phyloP scores from a whole-genome alignment of 148 eudicot species.

The Amaranthus hypochondriacus region DNA sequence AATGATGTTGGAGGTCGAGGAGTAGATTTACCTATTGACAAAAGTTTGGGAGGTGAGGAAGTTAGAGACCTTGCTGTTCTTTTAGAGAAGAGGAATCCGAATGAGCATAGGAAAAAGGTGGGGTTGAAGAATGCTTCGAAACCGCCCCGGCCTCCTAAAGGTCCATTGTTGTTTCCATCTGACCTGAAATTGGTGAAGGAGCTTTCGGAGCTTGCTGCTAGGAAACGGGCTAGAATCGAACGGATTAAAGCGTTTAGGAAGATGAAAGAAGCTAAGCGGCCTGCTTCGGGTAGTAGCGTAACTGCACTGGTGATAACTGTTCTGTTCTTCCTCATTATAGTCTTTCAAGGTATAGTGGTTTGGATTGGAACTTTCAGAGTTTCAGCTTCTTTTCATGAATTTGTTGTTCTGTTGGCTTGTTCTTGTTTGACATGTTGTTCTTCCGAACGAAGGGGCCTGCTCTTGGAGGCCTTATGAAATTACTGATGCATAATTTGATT shows the following conservation, averaged over 20 bases:
- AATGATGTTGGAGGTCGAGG: conserved; percentile 20
- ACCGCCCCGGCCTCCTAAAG: conserved; percentile 82
- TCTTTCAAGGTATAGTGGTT: conserved; percentile 55
- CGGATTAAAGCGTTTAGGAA: conserved; percentile 53
- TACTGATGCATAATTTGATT: not conserved
- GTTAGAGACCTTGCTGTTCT: conserved; percentile 29
- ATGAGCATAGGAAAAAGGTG: conserved; percentile 40
- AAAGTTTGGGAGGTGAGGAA: conserved; percentile 31
- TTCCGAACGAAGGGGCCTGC: not conserved
- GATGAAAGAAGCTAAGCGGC: conserved; percentile 46
- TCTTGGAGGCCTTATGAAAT: not conserved
- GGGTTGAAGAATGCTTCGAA: conserved; percentile 51
- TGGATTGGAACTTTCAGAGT: not conserved
- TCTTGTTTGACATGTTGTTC: not conserved
- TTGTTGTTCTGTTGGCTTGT: conserved; percentile 2
- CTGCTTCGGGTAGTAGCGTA: conserved; percentile 38
- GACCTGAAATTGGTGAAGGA: conserved; percentile 63
- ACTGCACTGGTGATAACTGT: conserved; percentile 47
- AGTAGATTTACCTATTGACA: conserved; percentile 31
- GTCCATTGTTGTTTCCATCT: conserved; percentile 49
- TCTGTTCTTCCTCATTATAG: conserved; percentile 48
- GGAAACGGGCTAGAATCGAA: conserved; percentile 62
- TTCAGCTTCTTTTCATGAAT: not conserved
- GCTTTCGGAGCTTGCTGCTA: conserved; percentile 52
- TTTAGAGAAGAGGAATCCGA: conserved; percentile 37